Conservation (phyloP, 805 yeast species). For the Schwanniomyces occidentalis region DNA sequence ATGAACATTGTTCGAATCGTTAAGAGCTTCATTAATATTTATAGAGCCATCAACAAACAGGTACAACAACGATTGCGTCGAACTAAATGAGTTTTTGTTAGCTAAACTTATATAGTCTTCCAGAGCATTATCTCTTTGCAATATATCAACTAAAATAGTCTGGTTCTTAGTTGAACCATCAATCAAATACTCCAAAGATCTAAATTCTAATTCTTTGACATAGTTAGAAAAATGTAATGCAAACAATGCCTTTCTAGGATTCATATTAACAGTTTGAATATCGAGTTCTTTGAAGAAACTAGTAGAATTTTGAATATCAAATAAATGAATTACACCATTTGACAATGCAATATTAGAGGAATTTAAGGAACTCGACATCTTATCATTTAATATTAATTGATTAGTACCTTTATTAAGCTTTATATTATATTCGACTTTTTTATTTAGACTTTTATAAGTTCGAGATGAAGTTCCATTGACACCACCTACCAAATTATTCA, state of each 20-base stretch:
- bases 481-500: conserved; percentile 29
- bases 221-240: conserved; percentile 55
- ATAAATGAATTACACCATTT: conserved; percentile 37
- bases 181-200: conserved; percentile 56
- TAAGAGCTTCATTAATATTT: conserved; percentile 20
- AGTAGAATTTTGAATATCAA: conserved; percentile 15
- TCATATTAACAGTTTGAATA: conserved; percentile 22
- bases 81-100: conserved; percentile 26
- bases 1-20: conserved; percentile 12
- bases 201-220: conserved; percentile 68
- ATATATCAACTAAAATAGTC: conserved; percentile 58
- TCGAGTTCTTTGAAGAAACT: conserved; percentile 22
- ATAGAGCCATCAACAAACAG: conserved; percentile 58
- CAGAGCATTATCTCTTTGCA: conserved; percentile 33
- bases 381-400: conserved; percentile 19
- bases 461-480: conserved; percentile 25
- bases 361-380: conserved; percentile 15
- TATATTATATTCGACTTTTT: conserved; percentile 13
- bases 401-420: conserved; percentile 10
- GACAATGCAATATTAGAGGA: conserved; percentile 20
- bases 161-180: conserved; percentile 52
- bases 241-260: conserved; percentile 35
- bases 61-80: conserved; percentile 48
- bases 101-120: conserved; percentile 20
- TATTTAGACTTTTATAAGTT: conserved; percentile 9